phyloP scores from a whole-genome alignment of 2,329 filamentous ascomycete species.

The Epichloe aotearoae region DNA sequence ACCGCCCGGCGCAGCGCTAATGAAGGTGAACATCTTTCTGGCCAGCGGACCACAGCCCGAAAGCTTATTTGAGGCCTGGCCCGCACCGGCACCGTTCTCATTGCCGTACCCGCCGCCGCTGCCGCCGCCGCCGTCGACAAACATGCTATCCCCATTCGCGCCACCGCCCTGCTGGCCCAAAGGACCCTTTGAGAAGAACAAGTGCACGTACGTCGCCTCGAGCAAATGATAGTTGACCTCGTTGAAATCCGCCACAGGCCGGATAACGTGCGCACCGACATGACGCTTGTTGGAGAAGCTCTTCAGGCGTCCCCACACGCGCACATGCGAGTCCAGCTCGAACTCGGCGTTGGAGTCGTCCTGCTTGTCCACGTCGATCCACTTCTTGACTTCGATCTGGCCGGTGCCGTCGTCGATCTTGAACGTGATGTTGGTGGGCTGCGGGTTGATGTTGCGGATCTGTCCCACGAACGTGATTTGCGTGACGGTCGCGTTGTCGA shows the following conservation, averaged over 20 bases:
- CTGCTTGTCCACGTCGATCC: conserved; percentile 54
- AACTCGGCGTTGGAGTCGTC: conserved; percentile 39
- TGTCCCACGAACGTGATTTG: conserved; percentile 76
- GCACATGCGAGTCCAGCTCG: conserved; percentile 64
- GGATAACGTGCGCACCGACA: conserved; percentile 68
- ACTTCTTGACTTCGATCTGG: conserved; percentile 80
- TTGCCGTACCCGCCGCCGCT: conserved; percentile 28
- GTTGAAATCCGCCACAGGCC: conserved; percentile 72
- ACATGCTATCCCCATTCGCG: conserved; percentile 32
- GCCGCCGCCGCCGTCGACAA: conserved; percentile 37
- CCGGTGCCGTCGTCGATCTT: conserved; percentile 92
- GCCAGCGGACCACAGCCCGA: conserved; percentile 41
- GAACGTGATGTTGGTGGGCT: conserved; percentile 85
- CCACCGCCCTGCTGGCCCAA: conserved; percentile 27
- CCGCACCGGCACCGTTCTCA: conserved; percentile 26
- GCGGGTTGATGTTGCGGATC: conserved; percentile 73
- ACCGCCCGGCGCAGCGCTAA: conserved; percentile 54
- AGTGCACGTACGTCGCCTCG: conserved; percentile 77
- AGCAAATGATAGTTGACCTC: conserved; percentile 88
- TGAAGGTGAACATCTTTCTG: conserved; percentile 56
- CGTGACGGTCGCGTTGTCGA: conserved; percentile 63
- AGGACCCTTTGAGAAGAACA: conserved; percentile 66
- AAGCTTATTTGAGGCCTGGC: conserved; percentile 26
- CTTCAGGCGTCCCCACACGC: conserved; percentile 76
- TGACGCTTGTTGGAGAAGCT: conserved; percentile 73